A percentile compares a stretch with the other conserved stretches of the same genome.
Conservation (phyloP, 768 basidiomycete genomes). For the Crepidotus variabilis region DNA sequence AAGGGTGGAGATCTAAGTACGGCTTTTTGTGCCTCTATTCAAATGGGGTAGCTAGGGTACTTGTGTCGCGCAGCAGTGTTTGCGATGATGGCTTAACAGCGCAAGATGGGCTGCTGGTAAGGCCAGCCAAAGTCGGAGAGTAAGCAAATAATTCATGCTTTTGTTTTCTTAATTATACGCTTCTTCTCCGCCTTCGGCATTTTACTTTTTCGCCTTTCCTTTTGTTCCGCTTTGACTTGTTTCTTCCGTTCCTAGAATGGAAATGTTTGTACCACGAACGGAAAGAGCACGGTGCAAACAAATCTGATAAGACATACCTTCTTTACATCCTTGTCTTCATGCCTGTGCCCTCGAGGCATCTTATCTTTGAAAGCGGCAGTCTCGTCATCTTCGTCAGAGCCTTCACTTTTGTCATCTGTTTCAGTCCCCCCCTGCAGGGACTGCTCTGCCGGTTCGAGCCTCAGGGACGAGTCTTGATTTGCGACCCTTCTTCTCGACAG, state of each 20-base stretch:
- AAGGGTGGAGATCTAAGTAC: too few relatives aligned
- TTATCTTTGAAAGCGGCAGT: constrained; percentile 45
- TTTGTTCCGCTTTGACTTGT: constrained; percentile 78
- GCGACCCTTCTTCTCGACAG: too few relatives aligned
- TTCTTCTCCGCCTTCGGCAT: constrained; percentile 97
- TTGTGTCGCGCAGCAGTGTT: too few relatives aligned
- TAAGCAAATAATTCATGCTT: constrained; percentile 12
- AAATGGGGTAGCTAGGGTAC: too few relatives aligned
- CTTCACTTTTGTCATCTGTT: constrained; percentile 25
- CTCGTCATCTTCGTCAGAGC: constrained; percentile 29
- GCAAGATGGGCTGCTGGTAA: too few relatives aligned
- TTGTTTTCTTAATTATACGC: constrained; percentile 66
- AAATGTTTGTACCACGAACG: constrained; percentile 8
- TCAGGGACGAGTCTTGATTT: constrained; percentile 2
- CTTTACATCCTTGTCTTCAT: constrained; percentile 89
- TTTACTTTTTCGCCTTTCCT: constrained; percentile 87
- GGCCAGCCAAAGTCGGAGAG: background rate
- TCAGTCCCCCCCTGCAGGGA: constrained; percentile 8
- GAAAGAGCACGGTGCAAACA: constrained; percentile 4
- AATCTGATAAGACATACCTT: constrained; percentile 49
- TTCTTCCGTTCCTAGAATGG: constrained; percentile 82
- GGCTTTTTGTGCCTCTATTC: too few relatives aligned
- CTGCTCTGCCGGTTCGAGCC: constrained; percentile 6
- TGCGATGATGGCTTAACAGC: too few relatives aligned
- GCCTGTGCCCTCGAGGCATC: constrained; percentile 79